Evolutionary conservation across 208 protist genomes (phyloP), one percentile per base, ranked within the genome.

Genomic region (Trypanosoma melophagium): DNA sequence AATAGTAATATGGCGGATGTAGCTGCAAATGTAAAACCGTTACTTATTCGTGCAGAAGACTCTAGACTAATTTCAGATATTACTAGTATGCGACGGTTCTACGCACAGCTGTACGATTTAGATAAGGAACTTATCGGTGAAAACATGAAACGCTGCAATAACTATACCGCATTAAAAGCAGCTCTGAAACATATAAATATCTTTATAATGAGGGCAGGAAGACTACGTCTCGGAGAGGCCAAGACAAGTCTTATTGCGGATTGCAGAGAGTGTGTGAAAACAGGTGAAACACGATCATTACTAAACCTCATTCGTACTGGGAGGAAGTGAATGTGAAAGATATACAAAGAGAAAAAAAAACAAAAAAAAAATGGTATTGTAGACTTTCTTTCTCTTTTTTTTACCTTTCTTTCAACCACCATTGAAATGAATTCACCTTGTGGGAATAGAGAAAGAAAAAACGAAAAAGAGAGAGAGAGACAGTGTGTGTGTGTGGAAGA

Each of bases 1-100:
- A 96, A 84, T 53, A 86, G 89, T 1, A 93, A 97, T 67, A 98
- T 98, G 89, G 97, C 96, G 3, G 95, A 98, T 67, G 76, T 74
- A 3, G 90, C 92, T 10, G 71, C 89, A 16, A 73, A 78, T 9
- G 69, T 98, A n/a, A 97, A 98, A 73, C 81, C 87, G 44, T 66
- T 98, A 45, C 86, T 98, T 21, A 83, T 96, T 38, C 81, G 83
- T 45, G 95, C 94, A 25, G 95, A 98, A 79, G 94, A 98, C 57
- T 82, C 95, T 10, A 75, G 96, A 38, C 63, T 98, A n/a, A 80
- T 98, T 28, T 79, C 69, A 17, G 87, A 98, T 66, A 90, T 98
- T 63, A 40, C 31, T 21, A 52, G 55, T 53, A 97, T 97, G 90
- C 79, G 83, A 62, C 79, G 81, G 19, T 76, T 78, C 9, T 97